Conservation (phyloP, 495 filamentous ascomycete species). For the Hypomontagnella monticulosa region DNA sequence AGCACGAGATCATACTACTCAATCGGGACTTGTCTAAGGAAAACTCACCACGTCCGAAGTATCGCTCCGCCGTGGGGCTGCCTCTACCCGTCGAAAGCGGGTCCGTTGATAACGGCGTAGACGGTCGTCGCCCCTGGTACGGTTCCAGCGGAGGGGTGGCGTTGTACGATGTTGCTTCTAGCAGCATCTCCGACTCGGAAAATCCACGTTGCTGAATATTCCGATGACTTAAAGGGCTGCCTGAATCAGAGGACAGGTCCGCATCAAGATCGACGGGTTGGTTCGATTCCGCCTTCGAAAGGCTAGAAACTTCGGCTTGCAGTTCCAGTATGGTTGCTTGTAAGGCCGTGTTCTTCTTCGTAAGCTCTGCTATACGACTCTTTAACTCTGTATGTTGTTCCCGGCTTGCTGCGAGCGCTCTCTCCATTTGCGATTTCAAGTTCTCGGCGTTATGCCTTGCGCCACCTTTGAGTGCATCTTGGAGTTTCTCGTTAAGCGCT, state of each 20-base stretch:
- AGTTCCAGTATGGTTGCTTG: slow-evolving; percentile 51
- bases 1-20: slow-evolving; percentile 43
- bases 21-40: not conserved
- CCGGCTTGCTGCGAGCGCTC: slow-evolving; percentile 49
- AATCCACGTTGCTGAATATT: slow-evolving; percentile 45
- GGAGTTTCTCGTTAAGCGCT: slow-evolving; percentile 53
- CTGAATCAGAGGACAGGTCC: slow-evolving; percentile 39
- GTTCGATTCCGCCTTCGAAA: slow-evolving; percentile 17
- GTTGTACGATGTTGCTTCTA: slow-evolving; percentile 48
- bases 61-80: slow-evolving; percentile 57
- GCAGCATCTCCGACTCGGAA: slow-evolving; percentile 48
- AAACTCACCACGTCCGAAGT: slow-evolving; percentile 55
- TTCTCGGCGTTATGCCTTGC: slow-evolving; percentile 37
- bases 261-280: slow-evolving; percentile 27
- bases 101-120: slow-evolving; percentile 45
- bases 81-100: slow-evolving; percentile 37
- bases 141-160: slow-evolving; percentile 51
- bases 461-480: slow-evolving; percentile 48
- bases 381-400: slow-evolving; percentile 55
- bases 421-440: slow-evolving; percentile 49
- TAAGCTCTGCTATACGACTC: slow-evolving; percentile 52
- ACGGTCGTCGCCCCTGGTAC: slow-evolving; percentile 35
- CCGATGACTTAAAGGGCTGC: slow-evolving; percentile 27
- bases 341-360: slow-evolving; percentile 53
- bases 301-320: slow-evolving; percentile 39